Conservation (phyloP, 371 early-diverging fungal species). For the Mortierella sp. region DNA sequence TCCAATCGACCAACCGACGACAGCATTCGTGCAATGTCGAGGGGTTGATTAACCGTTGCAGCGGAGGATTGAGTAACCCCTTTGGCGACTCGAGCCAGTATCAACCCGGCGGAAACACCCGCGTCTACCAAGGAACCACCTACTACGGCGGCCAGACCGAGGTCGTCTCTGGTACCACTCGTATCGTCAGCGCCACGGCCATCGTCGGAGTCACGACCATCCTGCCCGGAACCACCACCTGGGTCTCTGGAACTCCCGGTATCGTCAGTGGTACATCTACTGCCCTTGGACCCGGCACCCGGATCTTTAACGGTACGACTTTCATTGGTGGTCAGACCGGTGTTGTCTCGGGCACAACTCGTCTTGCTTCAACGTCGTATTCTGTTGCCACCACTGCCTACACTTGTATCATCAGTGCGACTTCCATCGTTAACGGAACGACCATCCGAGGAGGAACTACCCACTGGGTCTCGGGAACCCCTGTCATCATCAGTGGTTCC, state of each 20-base stretch:
- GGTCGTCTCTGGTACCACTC: conserved; percentile 13
- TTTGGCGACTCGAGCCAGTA: conserved; percentile 21
- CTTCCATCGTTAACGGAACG: conserved; percentile 15
- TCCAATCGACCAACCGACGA: background rate
- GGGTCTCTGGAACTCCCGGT: conserved; percentile 13
- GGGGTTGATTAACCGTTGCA: conserved; percentile 30
- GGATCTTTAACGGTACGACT: conserved; percentile 6
- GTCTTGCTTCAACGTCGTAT: background rate
- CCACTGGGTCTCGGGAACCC: conserved; percentile 16
- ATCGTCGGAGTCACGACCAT: conserved; percentile 8
- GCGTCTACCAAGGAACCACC: conserved; percentile 20
- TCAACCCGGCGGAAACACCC: conserved; percentile 10
- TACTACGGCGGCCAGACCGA: conserved; percentile 25
- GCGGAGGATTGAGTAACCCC: conserved; percentile 17
- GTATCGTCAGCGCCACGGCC: conserved; percentile 18
- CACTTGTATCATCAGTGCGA: conserved; percentile 22
- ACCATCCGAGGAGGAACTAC: conserved; percentile 10
- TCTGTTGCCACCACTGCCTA: conserved; percentile 14
- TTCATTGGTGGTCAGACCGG: conserved; percentile 19
- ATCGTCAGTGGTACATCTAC: conserved; percentile 18
- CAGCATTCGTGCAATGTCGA: conserved; percentile 20
- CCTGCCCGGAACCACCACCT: conserved; percentile 15
- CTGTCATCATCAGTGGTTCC: conserved; percentile 13
- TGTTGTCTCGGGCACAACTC: conserved; percentile 25
- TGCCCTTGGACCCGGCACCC: background rate